Evolutionary conservation across 192 early-diverging fungal species (phyloP).

Genomic region (Obelidium mucronatum): DNA sequence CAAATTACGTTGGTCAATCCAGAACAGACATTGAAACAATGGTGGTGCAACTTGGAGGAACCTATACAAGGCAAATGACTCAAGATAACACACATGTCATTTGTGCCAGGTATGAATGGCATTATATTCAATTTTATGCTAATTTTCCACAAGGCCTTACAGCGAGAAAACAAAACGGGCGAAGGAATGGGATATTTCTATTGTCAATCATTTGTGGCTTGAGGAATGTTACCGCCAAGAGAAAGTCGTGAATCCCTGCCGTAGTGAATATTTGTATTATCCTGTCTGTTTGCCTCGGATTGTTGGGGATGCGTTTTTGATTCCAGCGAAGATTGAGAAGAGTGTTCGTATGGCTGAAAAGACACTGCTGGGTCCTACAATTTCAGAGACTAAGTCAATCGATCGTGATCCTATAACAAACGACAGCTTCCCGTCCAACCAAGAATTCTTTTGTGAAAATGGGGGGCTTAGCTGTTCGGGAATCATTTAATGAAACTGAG

Average conservation of each 20-base stretch:
- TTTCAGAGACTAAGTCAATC: too few species aligned
- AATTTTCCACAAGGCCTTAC: constrained; percentile 44
- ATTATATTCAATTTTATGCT: neutral
- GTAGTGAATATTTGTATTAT: constrained; percentile 30
- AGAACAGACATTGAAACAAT: constrained; percentile 72
- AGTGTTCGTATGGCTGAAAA: neutral
- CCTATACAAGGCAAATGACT: constrained; percentile 69
- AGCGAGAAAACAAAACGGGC: constrained; percentile 75
- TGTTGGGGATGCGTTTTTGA: constrained; percentile 14
- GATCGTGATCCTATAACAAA: neutral
- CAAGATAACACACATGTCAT: constrained; percentile 78
- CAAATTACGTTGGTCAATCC: constrained; percentile 72
- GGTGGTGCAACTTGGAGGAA: constrained; percentile 67
- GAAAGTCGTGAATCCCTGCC: constrained; percentile 57
- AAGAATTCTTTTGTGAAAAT: neutral
- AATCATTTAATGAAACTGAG: neutral
- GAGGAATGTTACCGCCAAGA: constrained; percentile 76
- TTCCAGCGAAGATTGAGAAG: neutral
- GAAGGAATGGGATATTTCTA: constrained; percentile 67
- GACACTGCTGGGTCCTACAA: too few species aligned
- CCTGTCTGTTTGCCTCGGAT: constrained; percentile 15
- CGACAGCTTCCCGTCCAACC: too few species aligned
- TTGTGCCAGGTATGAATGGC: constrained; percentile 58
- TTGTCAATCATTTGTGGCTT: constrained; percentile 88
- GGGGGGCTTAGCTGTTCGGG: neutral